Evolutionary conservation across 352 stramenopile species (phyloP).

Genomic region (Phytophthora sp.): DNA sequence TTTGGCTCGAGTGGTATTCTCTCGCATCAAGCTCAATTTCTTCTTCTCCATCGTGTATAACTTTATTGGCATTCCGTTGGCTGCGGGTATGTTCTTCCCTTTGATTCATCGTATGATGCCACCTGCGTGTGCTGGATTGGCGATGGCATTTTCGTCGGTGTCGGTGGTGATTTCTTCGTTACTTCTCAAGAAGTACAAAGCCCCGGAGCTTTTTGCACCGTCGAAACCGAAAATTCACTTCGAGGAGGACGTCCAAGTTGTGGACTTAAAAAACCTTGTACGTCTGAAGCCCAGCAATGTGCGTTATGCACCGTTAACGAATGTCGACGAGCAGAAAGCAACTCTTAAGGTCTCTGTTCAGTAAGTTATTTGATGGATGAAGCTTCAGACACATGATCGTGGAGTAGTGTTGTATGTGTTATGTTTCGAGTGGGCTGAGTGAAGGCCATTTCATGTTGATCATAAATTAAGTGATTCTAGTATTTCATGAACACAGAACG

Average conservation of each 20-base stretch:
- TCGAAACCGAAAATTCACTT: conserved; percentile 52
- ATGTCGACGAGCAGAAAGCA: conserved; percentile 47
- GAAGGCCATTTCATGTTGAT: conserved; percentile 13
- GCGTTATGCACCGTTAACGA: conserved; percentile 74
- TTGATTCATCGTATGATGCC: conserved; percentile 86
- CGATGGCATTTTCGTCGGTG: conserved; percentile 90
- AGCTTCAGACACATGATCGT: neutral
- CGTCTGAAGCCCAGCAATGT: conserved; percentile 59
- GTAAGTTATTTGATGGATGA: conserved; percentile 5
- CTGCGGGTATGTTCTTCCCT: conserved; percentile 86
- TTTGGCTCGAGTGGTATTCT: conserved; percentile 81
- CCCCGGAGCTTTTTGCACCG: conserved; percentile 46
- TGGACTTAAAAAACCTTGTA: conserved; percentile 82
- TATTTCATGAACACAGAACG: neutral
- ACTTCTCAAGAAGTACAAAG: conserved; percentile 79
- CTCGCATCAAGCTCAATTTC: conserved; percentile 87
- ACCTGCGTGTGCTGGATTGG: conserved; percentile 81
- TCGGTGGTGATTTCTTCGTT: conserved; percentile 88
- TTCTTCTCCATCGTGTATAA: conserved; percentile 92
- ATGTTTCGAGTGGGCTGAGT: conserved; percentile 21
- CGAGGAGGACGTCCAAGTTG: conserved; percentile 68
- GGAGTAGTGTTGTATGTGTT: conserved; percentile 15
- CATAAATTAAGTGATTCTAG: conserved; percentile 10
- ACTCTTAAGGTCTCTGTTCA: conserved; percentile 7
- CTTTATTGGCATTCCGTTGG: conserved; percentile 80